Base-by-base conservation (phyloP, 345 rosid genomes). In the Aquilaria yunnanensis region DNA sequence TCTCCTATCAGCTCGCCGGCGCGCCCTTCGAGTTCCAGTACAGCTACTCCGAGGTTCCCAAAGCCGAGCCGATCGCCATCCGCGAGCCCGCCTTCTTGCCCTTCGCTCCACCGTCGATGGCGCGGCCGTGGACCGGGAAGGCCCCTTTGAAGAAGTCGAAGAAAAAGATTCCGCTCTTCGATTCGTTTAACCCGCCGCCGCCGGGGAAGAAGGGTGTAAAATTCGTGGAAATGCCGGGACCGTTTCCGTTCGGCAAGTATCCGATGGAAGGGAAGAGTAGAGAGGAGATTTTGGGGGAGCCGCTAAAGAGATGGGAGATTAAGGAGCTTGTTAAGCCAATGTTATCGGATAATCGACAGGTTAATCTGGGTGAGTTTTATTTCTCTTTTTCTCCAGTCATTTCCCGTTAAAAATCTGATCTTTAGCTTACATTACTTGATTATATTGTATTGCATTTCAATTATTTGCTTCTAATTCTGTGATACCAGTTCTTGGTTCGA, bases 41-140 rank as follows among this genome's bases (percentile, higher is more conserved):
- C 76, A 90, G 98, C 72, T 93, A 90, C 84, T 84, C 96, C 0
- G 97, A 93, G 76, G 80, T 82, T 29, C 96, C 97, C 0, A 83
- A 81, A 14, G 92, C 71, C n/a, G 85, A 86, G 50, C 98, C 98
- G 3, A 45, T 86, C n/a, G 97, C 93, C 2, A 86, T 93, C 1
- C 86, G 98, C 0, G 98, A 93, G 71, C 98, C 97, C 49, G 96
- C 98, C 37, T 90, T 83, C 64, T 68, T 89, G 77, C 98, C 98
- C 1, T 93, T 93, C 49, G 97, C 90, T 3, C 97, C 97, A 0
- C 98, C 98, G 56, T 78, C 97, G 47, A 89, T 89, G 98, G 85
- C 89, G 12, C 76, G 98, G 49, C 98, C 98, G 2, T 90, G 98
- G 98, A 93, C 98, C 0, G 98, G 98, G 66, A 93, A 93, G 72